Evolutionary conservation across 371 early-diverging fungal species (phyloP).

Genomic region (Smittium mucronatum): DNA sequence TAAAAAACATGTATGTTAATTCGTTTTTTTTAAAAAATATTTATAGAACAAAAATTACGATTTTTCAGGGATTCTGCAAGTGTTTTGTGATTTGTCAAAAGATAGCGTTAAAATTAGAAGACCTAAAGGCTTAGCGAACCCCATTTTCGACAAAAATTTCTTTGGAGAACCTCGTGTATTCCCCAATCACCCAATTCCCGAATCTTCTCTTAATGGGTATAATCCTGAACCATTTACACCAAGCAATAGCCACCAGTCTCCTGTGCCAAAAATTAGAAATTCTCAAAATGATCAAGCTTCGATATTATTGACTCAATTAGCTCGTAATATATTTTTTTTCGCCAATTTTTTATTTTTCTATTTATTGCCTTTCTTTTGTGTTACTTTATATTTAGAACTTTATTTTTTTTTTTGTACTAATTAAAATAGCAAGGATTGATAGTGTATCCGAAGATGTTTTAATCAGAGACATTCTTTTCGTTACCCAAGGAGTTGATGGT

Average conservation of each 20-base stretch:
- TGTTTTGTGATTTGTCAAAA: neutral
- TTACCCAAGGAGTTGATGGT: slow-evolving; percentile 91
- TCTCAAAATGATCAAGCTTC: neutral
- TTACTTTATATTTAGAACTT: too few relatives aligned
- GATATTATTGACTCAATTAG: slow-evolving; percentile 2
- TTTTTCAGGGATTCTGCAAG: slow-evolving; percentile 3
- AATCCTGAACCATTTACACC: too few relatives aligned
- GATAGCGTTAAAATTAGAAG: neutral
- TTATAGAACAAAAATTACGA: neutral
- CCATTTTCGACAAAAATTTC: neutral
- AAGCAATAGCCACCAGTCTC: neutral
- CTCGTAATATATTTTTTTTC: neutral
- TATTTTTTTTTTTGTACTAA: neutral
- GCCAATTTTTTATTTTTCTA: neutral
- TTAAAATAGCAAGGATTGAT: slow-evolving; percentile 8
- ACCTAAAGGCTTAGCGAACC: neutral
- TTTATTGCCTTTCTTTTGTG: too few relatives aligned
- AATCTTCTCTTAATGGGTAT: too few relatives aligned
- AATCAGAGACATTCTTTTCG: slow-evolving; percentile 72
- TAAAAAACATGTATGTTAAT: slow-evolving; percentile 23
- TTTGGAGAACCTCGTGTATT: neutral
- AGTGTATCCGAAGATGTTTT: slow-evolving; percentile 48
- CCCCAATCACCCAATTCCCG: too few relatives aligned
- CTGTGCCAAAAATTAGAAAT: slow-evolving; percentile 1
- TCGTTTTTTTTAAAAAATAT: slow-evolving; percentile 7